Base-by-base conservation (phyloP, 208 protist species). In the Crithidia bombi region DNA sequence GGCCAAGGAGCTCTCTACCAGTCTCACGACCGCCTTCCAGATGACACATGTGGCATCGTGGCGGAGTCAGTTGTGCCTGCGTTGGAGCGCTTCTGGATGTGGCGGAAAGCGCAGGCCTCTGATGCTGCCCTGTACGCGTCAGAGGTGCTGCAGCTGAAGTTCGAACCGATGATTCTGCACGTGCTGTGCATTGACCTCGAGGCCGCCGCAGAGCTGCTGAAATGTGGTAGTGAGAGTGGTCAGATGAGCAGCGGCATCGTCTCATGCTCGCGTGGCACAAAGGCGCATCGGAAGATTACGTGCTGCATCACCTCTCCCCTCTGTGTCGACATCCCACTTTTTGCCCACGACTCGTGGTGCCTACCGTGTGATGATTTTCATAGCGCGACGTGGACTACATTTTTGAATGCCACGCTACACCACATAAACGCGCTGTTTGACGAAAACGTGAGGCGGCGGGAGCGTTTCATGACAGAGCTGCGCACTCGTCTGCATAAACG, bases 141-240 rank as follows among this genome's bases (percentile, higher is more conserved):
- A 26, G 87, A 93, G 69, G 64, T 96, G 50, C 64, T 96, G 43
- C 84, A 93, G 75, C 63, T 93, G 3, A 93, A 93, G 79, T 96
- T 92, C 58, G 82, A 93, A 65, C 91, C 91, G 9, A 91, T 93
- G 84, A 93, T 96, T 61, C 38, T 96, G 43, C 91, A 96, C 65
- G 52, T 92, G 19, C 73, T 89, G 10, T 93, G 86, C 61, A 72
- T 64, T 19, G 85, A 84, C 46, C 19, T 93, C 19, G 72, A 89
- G 10, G 83, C 82, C 0, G 87, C 85, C 0, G 67, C 79, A 12
- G 69, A 69, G 44, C 67, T 96, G 47, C 64, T 92, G 59, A 86
- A 90, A 77, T 92, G 84, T 50, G 91, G 79, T 15, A 83, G 75
- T 41, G 87, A 90, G 56, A 85, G 78, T n/a, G 90, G 78, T 1